A percentile compares a stretch with the other conserved stretches of the same genome.
Evolutionary conservation across 331 rosid genomes (phyloP).

Genomic region (Cydonia oblonga): DNA sequence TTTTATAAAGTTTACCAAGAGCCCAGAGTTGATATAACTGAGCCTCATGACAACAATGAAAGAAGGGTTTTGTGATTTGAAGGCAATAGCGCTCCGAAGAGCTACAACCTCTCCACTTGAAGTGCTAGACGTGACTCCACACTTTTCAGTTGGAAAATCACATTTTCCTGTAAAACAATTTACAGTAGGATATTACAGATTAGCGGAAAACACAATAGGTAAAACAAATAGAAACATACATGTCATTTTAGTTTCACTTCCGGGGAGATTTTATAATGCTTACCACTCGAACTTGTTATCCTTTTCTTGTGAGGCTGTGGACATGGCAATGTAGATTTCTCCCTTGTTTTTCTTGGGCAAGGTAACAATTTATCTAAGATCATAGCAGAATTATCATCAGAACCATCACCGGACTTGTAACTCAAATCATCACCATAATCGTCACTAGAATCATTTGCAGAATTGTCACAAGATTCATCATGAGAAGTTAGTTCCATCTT

Average conservation of each 20-base stretch:
- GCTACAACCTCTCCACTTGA: neutral
- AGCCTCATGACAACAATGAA: neutral
- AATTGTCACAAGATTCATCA: neutral
- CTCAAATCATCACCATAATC: neutral
- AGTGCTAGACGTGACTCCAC: neutral
- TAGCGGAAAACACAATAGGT: neutral
- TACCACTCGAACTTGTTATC: neutral
- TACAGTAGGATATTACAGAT: neutral
- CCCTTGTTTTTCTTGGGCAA: neutral
- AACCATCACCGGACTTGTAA: neutral
- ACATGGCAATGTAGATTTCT: neutral
- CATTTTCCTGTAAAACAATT: neutral
- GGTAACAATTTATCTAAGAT: neutral
- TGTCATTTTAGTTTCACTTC: no score
- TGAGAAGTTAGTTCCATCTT: neutral
- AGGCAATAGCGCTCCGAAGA: neutral
- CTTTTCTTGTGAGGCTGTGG: neutral
- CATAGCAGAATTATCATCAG: neutral
- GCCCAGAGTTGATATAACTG: neutral
- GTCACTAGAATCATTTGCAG: neutral
- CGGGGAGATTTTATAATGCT: no score
- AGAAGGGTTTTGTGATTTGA: neutral
- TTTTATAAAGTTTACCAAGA: neutral
- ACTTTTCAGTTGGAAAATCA: neutral
- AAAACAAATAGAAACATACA: neutral